phyloP scores from a whole-genome alignment of 176 grass and related monocot genomes.

The maize (Zea mays) region Zm-B73-REFERENCE-NAM-5.0 NC_050096.1:210050001-210050500 shows the following conservation, averaged over 20 bases:
- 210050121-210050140: not conserved
- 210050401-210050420: too few relatives aligned
- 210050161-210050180: not conserved
- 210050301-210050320: not conserved
- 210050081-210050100: conserved; percentile 70
- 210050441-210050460: too few relatives aligned
- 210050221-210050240: conserved; percentile 62
- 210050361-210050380: too few relatives aligned
- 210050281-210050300: not conserved
- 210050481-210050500: too few relatives aligned
- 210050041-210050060: conserved; percentile 64
- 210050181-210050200: conserved; percentile 22
- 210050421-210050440: too few relatives aligned
- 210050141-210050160: not conserved
- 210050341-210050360: too few relatives aligned
- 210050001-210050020: conserved; percentile 88
- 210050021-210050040: conserved; percentile 60
- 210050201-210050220: conserved; percentile 78
- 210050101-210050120: not conserved
- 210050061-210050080: conserved; percentile 78
- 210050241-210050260: conserved; percentile 69
- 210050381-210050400: too few relatives aligned
- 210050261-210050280: not conserved
- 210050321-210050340: too few relatives aligned
- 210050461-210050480: too few relatives aligned